phyloP scores from a whole-genome alignment of 345 rosid species.

The Eucalyptus curtisii region DNA sequence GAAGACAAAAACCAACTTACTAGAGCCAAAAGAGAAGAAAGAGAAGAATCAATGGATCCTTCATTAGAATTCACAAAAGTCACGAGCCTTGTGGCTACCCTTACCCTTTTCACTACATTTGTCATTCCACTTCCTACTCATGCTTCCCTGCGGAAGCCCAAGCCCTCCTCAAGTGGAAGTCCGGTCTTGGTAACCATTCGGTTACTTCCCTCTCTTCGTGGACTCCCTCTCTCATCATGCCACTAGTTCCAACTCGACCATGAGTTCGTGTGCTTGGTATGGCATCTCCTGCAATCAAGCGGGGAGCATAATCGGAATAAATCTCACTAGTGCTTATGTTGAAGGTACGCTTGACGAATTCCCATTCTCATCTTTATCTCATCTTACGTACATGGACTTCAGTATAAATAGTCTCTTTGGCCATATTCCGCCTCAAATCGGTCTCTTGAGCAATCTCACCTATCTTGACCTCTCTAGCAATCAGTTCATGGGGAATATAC shows the following conservation, averaged over 20 bases:
- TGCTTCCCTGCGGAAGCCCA: too few species aligned
- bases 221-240: neutral
- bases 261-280: neutral
- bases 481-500: neutral
- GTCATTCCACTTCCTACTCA: too few species aligned
- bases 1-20: neutral
- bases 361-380: too few species aligned
- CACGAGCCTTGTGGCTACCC: too few species aligned
- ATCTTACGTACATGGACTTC: neutral
- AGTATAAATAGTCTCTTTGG: constrained; percentile 5
- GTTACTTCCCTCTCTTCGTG: neutral
- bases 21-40: neutral
- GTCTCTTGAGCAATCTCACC: neutral
- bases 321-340: neutral
- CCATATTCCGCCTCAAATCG: constrained; percentile 1
- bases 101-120: too few species aligned
- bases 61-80: neutral
- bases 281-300: constrained; percentile 2
- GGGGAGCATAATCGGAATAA: neutral
- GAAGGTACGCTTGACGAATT: too few species aligned
- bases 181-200: neutral
- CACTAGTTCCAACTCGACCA: neutral
- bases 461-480: neutral
- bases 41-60: neutral
- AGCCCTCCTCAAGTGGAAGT: too few species aligned